Conservation (phyloP, 2,329 filamentous ascomycete genomes). For the Cladosporium phlei region DNA sequence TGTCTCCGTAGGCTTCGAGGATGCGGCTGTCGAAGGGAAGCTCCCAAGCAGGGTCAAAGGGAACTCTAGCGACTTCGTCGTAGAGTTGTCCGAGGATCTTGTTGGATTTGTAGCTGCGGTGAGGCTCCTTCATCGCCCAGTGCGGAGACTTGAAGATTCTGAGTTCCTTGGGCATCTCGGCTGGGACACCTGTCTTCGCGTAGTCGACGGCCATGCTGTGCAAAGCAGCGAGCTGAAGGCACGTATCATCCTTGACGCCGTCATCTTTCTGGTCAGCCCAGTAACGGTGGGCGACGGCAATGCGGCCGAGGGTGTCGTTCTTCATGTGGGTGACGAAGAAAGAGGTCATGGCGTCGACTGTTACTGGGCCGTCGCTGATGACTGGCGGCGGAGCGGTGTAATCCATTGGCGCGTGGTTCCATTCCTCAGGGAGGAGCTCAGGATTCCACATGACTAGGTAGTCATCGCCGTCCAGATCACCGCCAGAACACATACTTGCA, state of each 20-base stretch:
- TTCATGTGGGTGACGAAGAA: conserved; percentile 95
- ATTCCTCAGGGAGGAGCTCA: conserved; percentile 62
- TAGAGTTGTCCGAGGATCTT: conserved; percentile 78
- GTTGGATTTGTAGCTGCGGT: conserved; percentile 57
- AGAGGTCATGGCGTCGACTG: conserved; percentile 65
- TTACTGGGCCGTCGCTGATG: conserved; percentile 58
- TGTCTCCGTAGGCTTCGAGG: conserved; percentile 55
- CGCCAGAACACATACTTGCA: conserved; percentile 91
- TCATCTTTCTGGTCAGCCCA: conserved; percentile 59
- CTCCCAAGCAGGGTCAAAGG: conserved; percentile 69
- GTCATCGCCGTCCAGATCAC: conserved; percentile 93
- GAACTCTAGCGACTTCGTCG: conserved; percentile 64
- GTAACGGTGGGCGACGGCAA: conserved; percentile 78
- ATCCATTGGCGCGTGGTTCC: conserved; percentile 74
- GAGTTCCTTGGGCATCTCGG: conserved; percentile 59
- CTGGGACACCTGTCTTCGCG: conserved; percentile 79
- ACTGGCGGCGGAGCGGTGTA: conserved; percentile 58
- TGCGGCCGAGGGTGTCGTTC: conserved; percentile 73
- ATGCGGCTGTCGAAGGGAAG: conserved; percentile 72
- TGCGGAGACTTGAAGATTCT: conserved; percentile 69
- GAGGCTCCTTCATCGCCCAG: conserved; percentile 65
- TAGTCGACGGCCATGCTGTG: conserved; percentile 95
- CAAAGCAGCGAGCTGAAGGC: conserved; percentile 68
- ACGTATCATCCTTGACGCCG: conserved; percentile 65
- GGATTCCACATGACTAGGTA: conserved; percentile 91